A percentile compares a stretch with the other conserved stretches of the same genome.
These are phyloP conservation scores for Xylariales sp. DNA, from an alignment of 2,329 filamentous ascomycete species.

Conservation along the genomic window DNA sequence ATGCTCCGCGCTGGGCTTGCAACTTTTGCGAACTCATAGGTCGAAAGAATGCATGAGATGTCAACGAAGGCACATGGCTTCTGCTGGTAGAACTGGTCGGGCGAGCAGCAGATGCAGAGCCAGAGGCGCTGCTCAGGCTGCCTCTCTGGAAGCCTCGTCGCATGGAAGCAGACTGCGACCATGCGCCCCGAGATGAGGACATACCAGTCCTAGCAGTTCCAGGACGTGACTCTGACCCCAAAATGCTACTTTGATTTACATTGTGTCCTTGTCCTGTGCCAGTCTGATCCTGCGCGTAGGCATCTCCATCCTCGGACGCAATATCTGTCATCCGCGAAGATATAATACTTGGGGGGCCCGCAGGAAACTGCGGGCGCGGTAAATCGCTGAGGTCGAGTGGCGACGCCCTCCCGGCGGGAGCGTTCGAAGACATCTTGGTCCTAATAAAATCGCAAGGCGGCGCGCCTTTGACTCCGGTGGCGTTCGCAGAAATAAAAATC, in stretches of 20 bases:
- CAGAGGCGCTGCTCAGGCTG: constrained; percentile 36
- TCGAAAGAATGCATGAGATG: constrained; percentile 87
- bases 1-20: constrained; percentile 75
- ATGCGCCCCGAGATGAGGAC: constrained; percentile 43
- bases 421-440: constrained; percentile 26
- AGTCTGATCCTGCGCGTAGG: constrained; percentile 26
- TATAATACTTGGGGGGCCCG: constrained; percentile 58
- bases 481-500: too few species aligned
- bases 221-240: constrained; percentile 47
- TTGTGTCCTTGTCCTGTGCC: constrained; percentile 13
- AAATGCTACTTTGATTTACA: constrained; percentile 31
- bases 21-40: constrained; percentile 96
- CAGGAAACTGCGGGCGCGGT: constrained; percentile 33
- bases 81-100: constrained; percentile 67
- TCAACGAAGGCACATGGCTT: constrained; percentile 85
- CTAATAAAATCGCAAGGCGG: too few species aligned
- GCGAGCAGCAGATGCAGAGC: constrained; percentile 31
- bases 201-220: constrained; percentile 49
- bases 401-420: constrained; percentile 26
- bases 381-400: constrained; percentile 36
- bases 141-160: constrained; percentile 45
- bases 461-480: too few species aligned
- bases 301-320: constrained; percentile 51
- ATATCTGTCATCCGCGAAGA: constrained; percentile 70
- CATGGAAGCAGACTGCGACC: constrained; percentile 52